Conservation (phyloP, 305 asterid genomes). For the Withania somnifera region DNA sequence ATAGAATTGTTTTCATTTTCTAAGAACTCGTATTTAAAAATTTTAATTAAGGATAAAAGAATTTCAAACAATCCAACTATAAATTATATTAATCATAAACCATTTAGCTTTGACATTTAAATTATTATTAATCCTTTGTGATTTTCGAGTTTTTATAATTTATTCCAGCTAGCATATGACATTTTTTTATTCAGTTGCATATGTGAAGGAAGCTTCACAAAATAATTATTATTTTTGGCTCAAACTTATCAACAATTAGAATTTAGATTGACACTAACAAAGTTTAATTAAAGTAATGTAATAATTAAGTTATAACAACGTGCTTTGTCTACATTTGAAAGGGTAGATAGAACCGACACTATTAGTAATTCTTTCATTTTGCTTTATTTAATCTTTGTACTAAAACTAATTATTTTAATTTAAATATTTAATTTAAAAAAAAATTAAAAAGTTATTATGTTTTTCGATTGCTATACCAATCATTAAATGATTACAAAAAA, state of each 20-base stretch:
- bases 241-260: not conserved
- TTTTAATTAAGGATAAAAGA: not conserved
- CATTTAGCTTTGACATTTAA: not conserved
- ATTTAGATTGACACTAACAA: not conserved
- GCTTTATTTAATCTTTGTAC: too few species aligned
- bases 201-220: not conserved
- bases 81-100: not conserved
- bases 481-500: too few species aligned
- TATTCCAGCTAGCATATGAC: not conserved
- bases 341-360: not conserved
- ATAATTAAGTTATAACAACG: not conserved
- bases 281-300: not conserved
- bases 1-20: not conserved
- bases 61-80: not conserved
- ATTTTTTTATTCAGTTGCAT: not conserved
- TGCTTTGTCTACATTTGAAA: not conserved
- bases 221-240: not conserved
- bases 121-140: not conserved
- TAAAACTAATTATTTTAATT: too few species aligned
- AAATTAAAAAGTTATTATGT: too few species aligned
- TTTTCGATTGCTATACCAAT: too few species aligned
- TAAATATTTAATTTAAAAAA: too few species aligned
- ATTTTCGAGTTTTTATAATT: not conserved
- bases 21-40: rapidly evolving
- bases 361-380: too few species aligned